phyloP scores from a whole-genome alignment of 352 stramenopile species.

The Phytophthora pistaciae region DNA sequence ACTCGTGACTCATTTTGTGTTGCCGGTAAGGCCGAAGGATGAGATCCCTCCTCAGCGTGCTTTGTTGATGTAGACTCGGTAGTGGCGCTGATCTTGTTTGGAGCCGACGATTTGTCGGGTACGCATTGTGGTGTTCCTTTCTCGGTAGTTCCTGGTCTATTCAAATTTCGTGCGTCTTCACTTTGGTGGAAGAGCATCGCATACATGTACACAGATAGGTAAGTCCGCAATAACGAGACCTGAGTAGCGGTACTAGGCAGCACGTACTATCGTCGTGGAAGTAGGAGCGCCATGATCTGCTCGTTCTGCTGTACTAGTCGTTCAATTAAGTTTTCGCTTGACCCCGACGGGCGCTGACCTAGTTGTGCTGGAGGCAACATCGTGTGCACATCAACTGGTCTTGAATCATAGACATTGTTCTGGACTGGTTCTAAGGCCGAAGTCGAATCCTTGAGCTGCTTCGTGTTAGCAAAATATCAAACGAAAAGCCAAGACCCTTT shows the following conservation, averaged over 20 bases:
- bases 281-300: slow-evolving; percentile 32
- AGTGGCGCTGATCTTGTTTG: not conserved
- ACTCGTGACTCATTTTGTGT: not conserved
- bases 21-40: not conserved
- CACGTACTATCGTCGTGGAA: slow-evolving; percentile 14
- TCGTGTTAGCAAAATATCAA: not conserved
- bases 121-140: not conserved
- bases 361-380: not conserved
- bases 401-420: not conserved
- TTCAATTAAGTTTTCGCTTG: slow-evolving; percentile 22
- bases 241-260: not conserved
- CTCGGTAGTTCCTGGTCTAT: not conserved
- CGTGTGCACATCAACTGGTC: not conserved
- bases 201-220: not conserved
- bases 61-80: not conserved
- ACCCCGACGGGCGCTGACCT: not conserved
- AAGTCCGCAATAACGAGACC: not conserved
- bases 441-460: not conserved
- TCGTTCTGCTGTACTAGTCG: slow-evolving; percentile 41
- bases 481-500: not conserved
- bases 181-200: slow-evolving; percentile 4
- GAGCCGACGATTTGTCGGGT: not conserved
- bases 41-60: not conserved
- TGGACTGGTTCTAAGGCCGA: no score
- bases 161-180: not conserved